These are phyloP conservation scores for Phyllosticta citrichinensis DNA, from an alignment of 2,329 filamentous ascomycete species.

Conservation along the genomic window DNA sequence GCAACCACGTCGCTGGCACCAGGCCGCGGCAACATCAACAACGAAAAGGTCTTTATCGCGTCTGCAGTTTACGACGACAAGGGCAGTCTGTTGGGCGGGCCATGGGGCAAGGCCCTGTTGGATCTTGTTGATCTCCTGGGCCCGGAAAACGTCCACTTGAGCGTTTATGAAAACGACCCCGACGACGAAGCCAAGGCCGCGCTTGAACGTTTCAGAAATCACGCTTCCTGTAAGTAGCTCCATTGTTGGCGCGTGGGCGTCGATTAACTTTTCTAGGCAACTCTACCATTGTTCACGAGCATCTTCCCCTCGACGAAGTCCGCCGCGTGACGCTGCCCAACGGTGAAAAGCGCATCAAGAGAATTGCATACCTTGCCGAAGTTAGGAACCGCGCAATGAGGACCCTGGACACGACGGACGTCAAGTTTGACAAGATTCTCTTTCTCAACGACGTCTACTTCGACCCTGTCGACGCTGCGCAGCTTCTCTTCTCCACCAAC, in stretches of 20 bases:
- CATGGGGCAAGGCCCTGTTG: constrained; percentile 53
- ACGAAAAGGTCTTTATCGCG: constrained; percentile 64
- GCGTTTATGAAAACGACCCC: constrained; percentile 64
- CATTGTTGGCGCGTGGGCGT: not conserved
- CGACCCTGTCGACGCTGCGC: constrained; percentile 47
- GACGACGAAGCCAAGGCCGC: constrained; percentile 46
- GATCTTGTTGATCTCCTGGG: constrained; percentile 57
- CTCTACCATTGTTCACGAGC: constrained; percentile 46
- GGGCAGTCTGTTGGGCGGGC: constrained; percentile 50
- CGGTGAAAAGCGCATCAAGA: constrained; percentile 54
- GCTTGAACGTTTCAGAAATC: constrained; percentile 43
- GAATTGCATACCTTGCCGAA: constrained; percentile 64
- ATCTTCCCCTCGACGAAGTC: constrained; percentile 47
- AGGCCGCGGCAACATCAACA: constrained; percentile 40
- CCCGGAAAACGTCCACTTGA: constrained; percentile 57
- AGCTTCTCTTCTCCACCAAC: constrained; percentile 56
- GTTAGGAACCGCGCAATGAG: constrained; percentile 60
- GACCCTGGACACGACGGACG: constrained; percentile 44
- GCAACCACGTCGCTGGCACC: constrained; percentile 18
- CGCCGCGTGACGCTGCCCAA: constrained; percentile 52
- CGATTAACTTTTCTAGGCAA: constrained; percentile 24
- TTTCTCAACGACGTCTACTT: constrained; percentile 61
- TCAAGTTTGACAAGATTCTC: constrained; percentile 52
- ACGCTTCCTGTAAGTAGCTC: constrained; percentile 32
- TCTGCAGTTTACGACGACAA: constrained; percentile 58